phyloP scores from a whole-genome alignment of 2,329 filamentous ascomycete species.

The Cadophora luteo-olivacea region DNA sequence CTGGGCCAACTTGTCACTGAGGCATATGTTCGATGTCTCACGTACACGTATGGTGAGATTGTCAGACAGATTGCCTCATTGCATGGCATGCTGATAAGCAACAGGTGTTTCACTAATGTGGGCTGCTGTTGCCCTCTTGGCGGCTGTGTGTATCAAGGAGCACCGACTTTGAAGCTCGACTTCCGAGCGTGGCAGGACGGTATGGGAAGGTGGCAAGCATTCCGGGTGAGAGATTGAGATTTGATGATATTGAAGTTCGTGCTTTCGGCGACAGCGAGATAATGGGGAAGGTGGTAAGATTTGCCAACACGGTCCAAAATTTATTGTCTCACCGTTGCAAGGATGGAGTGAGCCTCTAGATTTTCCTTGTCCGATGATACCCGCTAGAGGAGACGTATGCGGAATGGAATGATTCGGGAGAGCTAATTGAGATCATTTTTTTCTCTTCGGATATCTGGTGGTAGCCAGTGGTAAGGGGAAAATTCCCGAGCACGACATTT shows the following conservation, averaged over 20 bases:
- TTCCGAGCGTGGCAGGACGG: background rate
- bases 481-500: conserved; percentile 3
- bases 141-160: conserved; percentile 25
- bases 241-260: background rate
- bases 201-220: background rate
- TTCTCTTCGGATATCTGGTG: background rate
- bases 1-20: conserved; percentile 31
- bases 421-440: background rate
- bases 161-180: conserved; percentile 12
- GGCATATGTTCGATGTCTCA: conserved; percentile 35
- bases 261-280: background rate
- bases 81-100: background rate
- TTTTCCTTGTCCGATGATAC: background rate
- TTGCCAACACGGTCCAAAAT: background rate
- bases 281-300: background rate
- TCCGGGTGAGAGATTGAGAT: background rate
- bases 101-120: conserved; percentile 25
- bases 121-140: conserved; percentile 21
- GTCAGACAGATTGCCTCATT: background rate
- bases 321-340: background rate
- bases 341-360: background rate
- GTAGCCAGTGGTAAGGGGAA: background rate
- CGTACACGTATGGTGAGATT: conserved; percentile 41
- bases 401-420: background rate
- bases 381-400: background rate